These are phyloP conservation scores for Bacidia rubella DNA, from an alignment of 495 filamentous ascomycete genomes.

Conservation along the genomic window DNA sequence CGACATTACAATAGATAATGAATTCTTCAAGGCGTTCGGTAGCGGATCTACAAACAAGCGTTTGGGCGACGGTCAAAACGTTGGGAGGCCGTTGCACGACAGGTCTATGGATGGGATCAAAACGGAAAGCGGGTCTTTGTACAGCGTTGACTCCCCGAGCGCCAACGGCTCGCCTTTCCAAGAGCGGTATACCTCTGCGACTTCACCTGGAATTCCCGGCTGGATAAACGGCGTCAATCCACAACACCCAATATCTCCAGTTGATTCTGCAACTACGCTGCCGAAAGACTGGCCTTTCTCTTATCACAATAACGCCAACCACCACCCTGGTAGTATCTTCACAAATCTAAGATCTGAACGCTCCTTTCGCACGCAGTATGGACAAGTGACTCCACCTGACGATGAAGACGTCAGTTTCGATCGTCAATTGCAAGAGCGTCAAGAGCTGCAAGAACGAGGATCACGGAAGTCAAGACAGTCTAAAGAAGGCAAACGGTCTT, in stretches of 20 bases:
- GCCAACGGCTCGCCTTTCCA: constrained; percentile 6
- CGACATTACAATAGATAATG: not conserved
- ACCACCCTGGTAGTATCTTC: constrained; percentile 9
- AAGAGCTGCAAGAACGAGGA: not conserved
- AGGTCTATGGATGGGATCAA: not conserved
- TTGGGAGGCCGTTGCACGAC: not conserved
- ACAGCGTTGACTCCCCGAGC: constrained; percentile 11
- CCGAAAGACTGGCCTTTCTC: constrained; percentile 11
- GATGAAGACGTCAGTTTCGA: constrained; percentile 11
- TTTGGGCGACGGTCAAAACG: constrained; percentile 4
- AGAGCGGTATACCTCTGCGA: constrained; percentile 1
- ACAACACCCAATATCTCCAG: constrained; percentile 10
- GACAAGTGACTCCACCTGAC: constrained; percentile 18
- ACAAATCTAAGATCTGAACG: constrained; percentile 9
- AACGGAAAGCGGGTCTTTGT: constrained; percentile 10
- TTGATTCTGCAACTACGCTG: constrained; percentile 10
- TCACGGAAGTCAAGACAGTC: not conserved
- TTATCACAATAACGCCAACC: constrained; percentile 3
- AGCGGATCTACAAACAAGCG: not conserved
- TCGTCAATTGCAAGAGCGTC: constrained; percentile 5
- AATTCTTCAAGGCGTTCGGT: constrained; percentile 8
- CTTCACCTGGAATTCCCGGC: not conserved
- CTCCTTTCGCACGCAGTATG: constrained; percentile 14
- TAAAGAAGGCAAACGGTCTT: constrained; percentile 1
- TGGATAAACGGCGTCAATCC: constrained; percentile 6